Percentiles rank a stretch among this genome's conserved stretches.
phyloP scores from a whole-genome alignment of 2,329 filamentous ascomycete genomes.

The Claviceps maximensis region DNA sequence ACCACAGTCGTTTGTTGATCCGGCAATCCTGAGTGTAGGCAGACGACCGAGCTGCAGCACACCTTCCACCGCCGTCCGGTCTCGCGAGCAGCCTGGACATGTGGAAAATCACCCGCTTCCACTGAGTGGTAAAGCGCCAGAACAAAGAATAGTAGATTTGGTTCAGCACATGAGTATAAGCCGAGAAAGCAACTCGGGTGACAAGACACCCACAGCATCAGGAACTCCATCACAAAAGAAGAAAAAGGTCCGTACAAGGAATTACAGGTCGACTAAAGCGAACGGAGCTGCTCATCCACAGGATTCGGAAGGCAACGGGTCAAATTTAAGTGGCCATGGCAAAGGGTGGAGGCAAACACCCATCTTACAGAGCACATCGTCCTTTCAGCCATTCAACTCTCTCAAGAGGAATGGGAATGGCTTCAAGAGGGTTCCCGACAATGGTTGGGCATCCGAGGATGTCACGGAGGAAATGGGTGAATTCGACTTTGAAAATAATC shows the following conservation, averaged over 20 bases:
- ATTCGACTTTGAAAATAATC: conserved; percentile 80
- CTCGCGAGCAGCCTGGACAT: conserved; percentile 5
- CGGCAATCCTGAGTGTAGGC: conserved; percentile 64
- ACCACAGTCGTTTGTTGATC: conserved; percentile 53
- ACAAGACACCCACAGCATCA: conserved; percentile 9
- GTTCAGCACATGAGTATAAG: conserved; percentile 14
- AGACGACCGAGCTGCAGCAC: conserved; percentile 24
- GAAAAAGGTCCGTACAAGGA: conserved; percentile 16
- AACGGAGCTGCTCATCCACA: conserved; percentile 16
- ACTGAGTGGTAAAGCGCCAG: conserved; percentile 8
- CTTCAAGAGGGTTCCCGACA: conserved; percentile 38
- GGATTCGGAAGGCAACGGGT: conserved; percentile 11
- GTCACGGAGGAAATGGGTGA: conserved; percentile 90
- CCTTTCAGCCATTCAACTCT: conserved; percentile 49
- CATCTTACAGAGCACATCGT: conserved; percentile 44
- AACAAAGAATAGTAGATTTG: conserved; percentile 15
- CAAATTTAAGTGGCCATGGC: conserved; percentile 23
- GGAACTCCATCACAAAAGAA: conserved; percentile 18
- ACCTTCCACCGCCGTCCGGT: conserved; percentile 8
- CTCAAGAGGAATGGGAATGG: conserved; percentile 43
- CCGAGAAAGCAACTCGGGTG: conserved; percentile 8
- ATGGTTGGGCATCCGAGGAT: conserved; percentile 91
- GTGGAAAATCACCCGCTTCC: not conserved
- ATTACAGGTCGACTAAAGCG: conserved; percentile 19
- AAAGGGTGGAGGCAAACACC: conserved; percentile 48